Percentiles rank a stretch among this genome's conserved stretches.
Evolutionary conservation across 169 alveolate species (phyloP).

Genomic region (Cryptosporidium parvum): DNA sequence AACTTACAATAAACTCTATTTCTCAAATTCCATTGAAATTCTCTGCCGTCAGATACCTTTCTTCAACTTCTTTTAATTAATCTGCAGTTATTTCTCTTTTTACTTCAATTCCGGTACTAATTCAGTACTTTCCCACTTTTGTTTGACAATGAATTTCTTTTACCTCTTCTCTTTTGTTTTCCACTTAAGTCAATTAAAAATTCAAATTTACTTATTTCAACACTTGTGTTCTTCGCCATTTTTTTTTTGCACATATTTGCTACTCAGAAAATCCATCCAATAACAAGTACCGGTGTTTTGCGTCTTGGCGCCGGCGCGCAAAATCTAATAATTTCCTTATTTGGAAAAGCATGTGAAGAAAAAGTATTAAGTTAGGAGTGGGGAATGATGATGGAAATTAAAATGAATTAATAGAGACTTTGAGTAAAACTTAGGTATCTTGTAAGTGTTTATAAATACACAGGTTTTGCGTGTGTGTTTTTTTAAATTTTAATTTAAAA

Average conservation of each 20-base stretch:
- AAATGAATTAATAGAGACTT: not conserved
- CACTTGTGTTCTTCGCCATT: not conserved
- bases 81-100: too few species aligned
- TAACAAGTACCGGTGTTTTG: not conserved
- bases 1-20: too few species aligned
- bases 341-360: not conserved
- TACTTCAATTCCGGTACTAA: too few species aligned
- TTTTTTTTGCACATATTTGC: not conserved
- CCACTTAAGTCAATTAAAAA: not conserved
- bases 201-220: too few species aligned
- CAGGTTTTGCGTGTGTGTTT: too few species aligned
- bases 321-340: not conserved
- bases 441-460: too few species aligned
- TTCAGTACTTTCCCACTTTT: too few species aligned
- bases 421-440: not conserved
- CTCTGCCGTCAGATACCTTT: not conserved
- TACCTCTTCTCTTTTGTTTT: not conserved
- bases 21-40: too few species aligned
- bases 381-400: not conserved
- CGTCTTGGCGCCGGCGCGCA: constrained; percentile 1
- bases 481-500: too few species aligned
- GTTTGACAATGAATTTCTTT: not conserved
- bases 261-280: not conserved
- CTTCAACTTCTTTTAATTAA: too few species aligned
- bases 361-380: not conserved